Base-by-base conservation (phyloP, 1,284 basidiomycete species). In the Ustilago sp. region DNA sequence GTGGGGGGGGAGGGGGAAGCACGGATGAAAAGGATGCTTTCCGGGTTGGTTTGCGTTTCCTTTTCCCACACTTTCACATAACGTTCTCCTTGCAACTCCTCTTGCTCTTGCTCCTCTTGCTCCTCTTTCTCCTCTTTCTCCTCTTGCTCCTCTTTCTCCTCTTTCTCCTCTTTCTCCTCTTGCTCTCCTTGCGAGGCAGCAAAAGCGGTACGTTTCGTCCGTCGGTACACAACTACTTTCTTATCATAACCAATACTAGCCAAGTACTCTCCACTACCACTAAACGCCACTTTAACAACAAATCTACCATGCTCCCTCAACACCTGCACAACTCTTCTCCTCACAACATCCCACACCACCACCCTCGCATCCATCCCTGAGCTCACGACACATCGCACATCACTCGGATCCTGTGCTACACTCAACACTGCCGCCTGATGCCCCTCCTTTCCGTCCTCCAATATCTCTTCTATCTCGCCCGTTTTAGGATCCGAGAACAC, bases 161-260 rank as follows among this genome's bases (percentile, higher is more conserved):
- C 68, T 15, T 70, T 63, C 15, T 60, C 63, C 8, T 74, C 58
- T 9, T 32, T 52, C 0, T 34, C 59, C 9, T 41, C 47, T 31
- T 52, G 39, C 6, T 61, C 9, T 19, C 23, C 23, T 28, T 28
- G 23, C 23, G 23, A 28, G 23, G 17, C 47, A 17, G 8, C 23
- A 45, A 74, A 69, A 8, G 9, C 19, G 12, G 66, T 66, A 8
- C 39, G 17, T 34, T 52, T 28, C 0, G 32, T 38, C n/a, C 80
- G 60, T 32, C 77, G 48, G 59, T 83, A 85, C n/a, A 85, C 59
- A 11, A 72, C 39, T 11, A 85, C 48, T 57, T 71, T 77, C 45
- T 73, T 74, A 57, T 85, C 83, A 54, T 85, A 85, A 17, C 79
- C 77, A 2, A 80, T 80, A 32, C 71, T 78, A 4, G 83, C 83